Percentiles rank a stretch among this genome's conserved stretches.
Conservation (phyloP, 176 grass and related monocot species). For the Coix lacrymajobi region DNA sequence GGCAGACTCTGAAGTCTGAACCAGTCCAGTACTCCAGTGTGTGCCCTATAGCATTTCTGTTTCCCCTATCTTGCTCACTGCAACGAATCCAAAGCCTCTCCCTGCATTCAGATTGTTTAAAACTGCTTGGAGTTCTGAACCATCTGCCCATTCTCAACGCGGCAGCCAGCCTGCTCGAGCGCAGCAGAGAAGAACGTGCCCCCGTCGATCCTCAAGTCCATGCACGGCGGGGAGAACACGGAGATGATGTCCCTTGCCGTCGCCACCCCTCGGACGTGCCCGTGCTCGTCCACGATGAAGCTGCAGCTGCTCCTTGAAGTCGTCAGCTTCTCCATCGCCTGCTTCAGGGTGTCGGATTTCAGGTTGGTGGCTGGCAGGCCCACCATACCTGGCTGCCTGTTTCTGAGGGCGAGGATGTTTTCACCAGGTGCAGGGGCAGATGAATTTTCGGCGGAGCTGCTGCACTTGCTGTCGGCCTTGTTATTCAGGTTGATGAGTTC, state of each 20-base stretch:
- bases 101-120: too few relatives aligned
- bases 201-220: constrained; percentile 61
- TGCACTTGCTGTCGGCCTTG: not conserved
- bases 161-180: constrained; percentile 45
- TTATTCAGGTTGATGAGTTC: constrained; percentile 29
- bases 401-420: constrained; percentile 17
- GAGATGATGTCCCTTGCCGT: constrained; percentile 52
- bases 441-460: not conserved
- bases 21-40: too few relatives aligned
- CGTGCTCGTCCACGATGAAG: constrained; percentile 35
- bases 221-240: constrained; percentile 56
- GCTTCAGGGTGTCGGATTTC: constrained; percentile 42
- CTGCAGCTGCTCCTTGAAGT: constrained; percentile 26
- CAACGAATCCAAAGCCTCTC: not conserved
- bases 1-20: not conserved
- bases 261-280: constrained; percentile 31
- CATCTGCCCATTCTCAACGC: constrained; percentile 43
- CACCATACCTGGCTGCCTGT: not conserved
- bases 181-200: constrained; percentile 47
- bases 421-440: not conserved
- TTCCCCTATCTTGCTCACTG: not conserved
- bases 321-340: constrained; percentile 42
- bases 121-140: constrained; percentile 15
- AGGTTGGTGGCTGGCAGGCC: not conserved
- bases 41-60: not conserved